Base-by-base conservation (phyloP, 345 rosid species). In the Raphanus sativus region DNA sequence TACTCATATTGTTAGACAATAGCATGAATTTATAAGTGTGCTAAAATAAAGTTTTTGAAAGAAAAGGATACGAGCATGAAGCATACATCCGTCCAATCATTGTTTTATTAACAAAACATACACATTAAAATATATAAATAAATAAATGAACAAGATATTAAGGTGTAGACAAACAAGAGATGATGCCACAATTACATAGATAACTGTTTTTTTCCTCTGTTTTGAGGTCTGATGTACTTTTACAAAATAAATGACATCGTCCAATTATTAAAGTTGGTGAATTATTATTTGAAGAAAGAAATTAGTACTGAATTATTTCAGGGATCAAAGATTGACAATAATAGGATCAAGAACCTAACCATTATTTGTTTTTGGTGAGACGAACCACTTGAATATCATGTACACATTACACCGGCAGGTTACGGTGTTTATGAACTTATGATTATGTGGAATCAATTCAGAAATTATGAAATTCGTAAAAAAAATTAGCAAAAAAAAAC, bases 211-310 rank as follows among this genome's bases (percentile, higher is more conserved):
- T 59, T 59, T 58, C 2, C 48, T 58, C 30, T 58, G 15, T 59
- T 59, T 36, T 65, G 55, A 64, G 64, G 59, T 36, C 3, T 58
- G 25, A 17, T 42, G 12, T 16, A 66, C 66, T 58, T 65, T 58
- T 28, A 17, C 3, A 66, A 38, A 74, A 66, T 56, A 45, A 34
- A 64, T 1, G 70, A 74, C 16, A 55, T 40, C 50, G 13, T 26
- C 45, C 34, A 67, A 75, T 67, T 58, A 58, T 58, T 67, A 58
- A 66, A 67, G 78, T 58, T 54, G 9, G 15, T 67, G 60, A 75
- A 67, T 66, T 75, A 33, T 63, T 63, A 12, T 32, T 33, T 24
- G 13, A 61, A 40, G n/a, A 29, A 29, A 32, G n/a, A 62, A 33
- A 4, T 12, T 50, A 50, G 21, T 64, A 28, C 30, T 28, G 52